Evolutionary conservation across 768 basidiomycete genomes (phyloP).

Genomic region (Lactarius sanguifluus): DNA sequence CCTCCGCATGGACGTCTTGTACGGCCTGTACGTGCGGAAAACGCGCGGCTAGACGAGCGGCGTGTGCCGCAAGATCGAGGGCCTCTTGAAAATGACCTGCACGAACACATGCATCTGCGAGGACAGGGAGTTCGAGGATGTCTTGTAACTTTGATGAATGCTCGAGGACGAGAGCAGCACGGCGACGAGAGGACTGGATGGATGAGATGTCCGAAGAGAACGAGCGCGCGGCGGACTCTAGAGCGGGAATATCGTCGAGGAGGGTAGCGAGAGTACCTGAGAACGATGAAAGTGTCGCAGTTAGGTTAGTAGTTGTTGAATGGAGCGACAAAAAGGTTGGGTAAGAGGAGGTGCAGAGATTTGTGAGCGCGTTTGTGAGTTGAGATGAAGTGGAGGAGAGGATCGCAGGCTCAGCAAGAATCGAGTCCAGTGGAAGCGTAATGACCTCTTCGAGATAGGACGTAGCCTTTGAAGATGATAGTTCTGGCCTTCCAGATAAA

Average conservation of each 20-base stretch:
- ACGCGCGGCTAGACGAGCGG: slow-evolving; percentile 45
- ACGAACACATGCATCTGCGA: slow-evolving; percentile 91
- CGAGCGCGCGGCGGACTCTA: slow-evolving; percentile 68
- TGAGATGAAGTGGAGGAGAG: slow-evolving; percentile 85
- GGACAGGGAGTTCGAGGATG: slow-evolving; percentile 83
- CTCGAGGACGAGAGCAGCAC: slow-evolving; percentile 84
- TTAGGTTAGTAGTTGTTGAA: slow-evolving; percentile 70
- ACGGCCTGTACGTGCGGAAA: slow-evolving; percentile 50
- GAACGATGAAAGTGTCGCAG: slow-evolving; percentile 69
- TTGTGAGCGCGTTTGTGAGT: slow-evolving; percentile 84
- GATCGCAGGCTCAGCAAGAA: slow-evolving; percentile 70
- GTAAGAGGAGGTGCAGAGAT: slow-evolving; percentile 88
- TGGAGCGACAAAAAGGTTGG: slow-evolving; percentile 91
- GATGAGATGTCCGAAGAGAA: slow-evolving; percentile 74
- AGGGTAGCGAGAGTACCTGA: slow-evolving; percentile 71
- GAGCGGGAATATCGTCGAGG: slow-evolving; percentile 67
- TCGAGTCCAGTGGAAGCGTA: slow-evolving; percentile 60
- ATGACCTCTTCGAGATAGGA: slow-evolving; percentile 67
- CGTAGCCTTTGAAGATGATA: slow-evolving; percentile 33
- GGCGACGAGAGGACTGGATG: slow-evolving; percentile 71
- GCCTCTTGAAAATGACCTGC: slow-evolving; percentile 94
- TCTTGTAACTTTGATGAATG: slow-evolving; percentile 93
- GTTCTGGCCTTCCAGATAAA: slow-evolving; percentile 17
- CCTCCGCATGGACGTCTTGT: slow-evolving; percentile 63
- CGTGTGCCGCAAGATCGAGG: slow-evolving; percentile 78